Evolutionary conservation across 2,329 filamentous ascomycete genomes (phyloP).

Genomic region (Lizonia empirigonia): DNA sequence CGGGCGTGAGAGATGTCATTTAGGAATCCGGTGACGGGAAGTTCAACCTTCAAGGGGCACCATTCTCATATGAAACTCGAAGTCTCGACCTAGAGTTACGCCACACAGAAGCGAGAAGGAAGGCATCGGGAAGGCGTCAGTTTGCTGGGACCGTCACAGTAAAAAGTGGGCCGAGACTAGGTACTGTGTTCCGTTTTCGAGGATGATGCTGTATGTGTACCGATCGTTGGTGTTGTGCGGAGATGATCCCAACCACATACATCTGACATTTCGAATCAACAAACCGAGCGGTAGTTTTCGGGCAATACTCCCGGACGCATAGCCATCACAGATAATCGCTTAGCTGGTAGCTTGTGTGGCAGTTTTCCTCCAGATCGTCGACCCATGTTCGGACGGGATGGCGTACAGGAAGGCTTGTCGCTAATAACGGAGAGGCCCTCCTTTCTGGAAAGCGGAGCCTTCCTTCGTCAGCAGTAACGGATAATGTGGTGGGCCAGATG

Average conservation of each 20-base stretch:
- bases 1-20: constrained; percentile 5
- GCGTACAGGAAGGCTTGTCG: constrained; percentile 7
- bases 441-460: not conserved
- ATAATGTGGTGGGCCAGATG: constrained; percentile 2
- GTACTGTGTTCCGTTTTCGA: constrained; percentile 1
- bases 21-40: constrained; percentile 1
- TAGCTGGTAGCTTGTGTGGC: not conserved
- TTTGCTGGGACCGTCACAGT: not conserved
- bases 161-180: constrained; percentile 8
- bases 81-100: constrained; percentile 8
- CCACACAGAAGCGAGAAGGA: constrained; percentile 5
- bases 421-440: constrained; percentile 8
- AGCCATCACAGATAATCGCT: not conserved
- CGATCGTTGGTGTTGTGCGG: not conserved
- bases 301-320: not conserved
- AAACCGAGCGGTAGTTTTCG: not conserved
- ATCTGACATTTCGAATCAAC: not conserved
- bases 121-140: constrained; percentile 10
- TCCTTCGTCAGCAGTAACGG: not conserved
- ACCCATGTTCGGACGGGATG: not conserved
- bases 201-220: constrained; percentile 12
- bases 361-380: not conserved
- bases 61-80: constrained; percentile 9
- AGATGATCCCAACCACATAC: not conserved
- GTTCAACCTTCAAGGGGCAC: constrained; percentile 1